Evolutionary conservation across 352 stramenopile species (phyloP), one percentile per base, ranked within the genome.

Genomic region (Pythium phragmitis): DNA sequence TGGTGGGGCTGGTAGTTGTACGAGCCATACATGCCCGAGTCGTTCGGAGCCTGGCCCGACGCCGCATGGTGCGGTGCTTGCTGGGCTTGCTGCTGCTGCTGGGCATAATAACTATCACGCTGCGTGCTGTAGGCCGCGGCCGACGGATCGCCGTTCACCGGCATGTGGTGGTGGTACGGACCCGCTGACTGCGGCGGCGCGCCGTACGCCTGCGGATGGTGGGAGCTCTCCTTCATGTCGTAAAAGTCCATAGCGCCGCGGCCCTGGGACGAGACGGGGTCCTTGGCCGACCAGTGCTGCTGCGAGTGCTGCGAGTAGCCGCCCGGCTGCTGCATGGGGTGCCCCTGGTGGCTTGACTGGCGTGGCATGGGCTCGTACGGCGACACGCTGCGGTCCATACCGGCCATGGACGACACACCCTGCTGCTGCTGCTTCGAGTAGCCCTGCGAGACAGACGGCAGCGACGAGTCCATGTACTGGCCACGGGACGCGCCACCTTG

Each of bases 91-190:
- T 65, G 58, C 28, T 48, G 57, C n/a, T 56, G 47, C 39, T 48
- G 58, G 19, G 19, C 79, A 66, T 88, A 87, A 67, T 88, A 89
- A 63, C 28, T 79, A 69, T 63, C 51, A 36, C 73, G 72, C 60
- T 78, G 79, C 50, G 64, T 75, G 54, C 69, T 75, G 56, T 92
- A 92, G 1, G 71, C 76, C 7, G 34, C 34, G 0, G 80, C 79
- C 47, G 81, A 88, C n/a, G 46, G 46, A 60, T 90, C 81, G 36
- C 73, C 77, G 7, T 9, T 13, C 14, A 75, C 75, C 43, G 68
- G 85, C 53, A 92, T 59, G 68, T 88, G 79, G 68, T 92, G 70
- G 67, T 89, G 79, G 67, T 89, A 88, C 70, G 26, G 26, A 30
- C 26, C 26, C 85, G 80, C 62, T 50, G 79, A 73, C 55, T 80